phyloP scores from a whole-genome alignment of 805 yeast genomes.

The Metschnikowia lochheadii region DNA sequence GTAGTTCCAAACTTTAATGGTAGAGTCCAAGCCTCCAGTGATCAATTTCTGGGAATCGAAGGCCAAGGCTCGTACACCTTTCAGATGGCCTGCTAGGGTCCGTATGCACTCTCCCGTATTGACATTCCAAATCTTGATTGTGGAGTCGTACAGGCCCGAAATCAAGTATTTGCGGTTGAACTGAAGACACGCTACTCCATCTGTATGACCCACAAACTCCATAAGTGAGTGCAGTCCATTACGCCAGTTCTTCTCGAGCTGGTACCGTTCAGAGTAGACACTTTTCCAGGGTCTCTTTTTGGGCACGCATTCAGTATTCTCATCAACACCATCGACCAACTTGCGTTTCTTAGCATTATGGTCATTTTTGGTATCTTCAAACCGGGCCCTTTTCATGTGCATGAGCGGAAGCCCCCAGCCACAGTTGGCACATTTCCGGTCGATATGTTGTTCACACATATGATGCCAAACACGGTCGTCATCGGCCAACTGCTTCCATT shows the following conservation, averaged over 20 bases:
- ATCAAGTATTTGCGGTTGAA: slow-evolving; percentile 72
- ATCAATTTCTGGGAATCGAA: slow-evolving; percentile 88
- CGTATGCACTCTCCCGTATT: slow-evolving; percentile 71
- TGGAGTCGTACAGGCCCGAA: slow-evolving; percentile 89
- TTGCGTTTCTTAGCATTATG: not conserved
- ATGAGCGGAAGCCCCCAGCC: slow-evolving; percentile 98
- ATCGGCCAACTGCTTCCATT: slow-evolving; percentile 88
- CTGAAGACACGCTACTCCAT: slow-evolving; percentile 84
- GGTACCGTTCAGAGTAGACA: slow-evolving; percentile 85
- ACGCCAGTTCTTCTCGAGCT: slow-evolving; percentile 93
- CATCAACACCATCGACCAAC: not conserved
- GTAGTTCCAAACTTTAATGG: slow-evolving; percentile 94
- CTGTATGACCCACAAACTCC: slow-evolving; percentile 76
- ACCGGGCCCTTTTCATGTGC: slow-evolving; percentile 70
- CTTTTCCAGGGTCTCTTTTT: slow-evolving; percentile 85
- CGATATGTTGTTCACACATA: slow-evolving; percentile 97
- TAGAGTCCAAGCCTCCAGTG: slow-evolving; percentile 87
- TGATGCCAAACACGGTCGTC: slow-evolving; percentile 98
- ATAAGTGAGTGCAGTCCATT: slow-evolving; percentile 65
- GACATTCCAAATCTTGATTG: slow-evolving; percentile 90
- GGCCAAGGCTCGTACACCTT: slow-evolving; percentile 79
- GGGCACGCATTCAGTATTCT: not conserved
- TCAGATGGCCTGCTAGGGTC: slow-evolving; percentile 82
- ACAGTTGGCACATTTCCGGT: slow-evolving; percentile 94
- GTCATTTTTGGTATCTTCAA: not conserved